Base-by-base conservation (phyloP, 495 filamentous ascomycete genomes). In the Usnea hakonensis region DNA sequence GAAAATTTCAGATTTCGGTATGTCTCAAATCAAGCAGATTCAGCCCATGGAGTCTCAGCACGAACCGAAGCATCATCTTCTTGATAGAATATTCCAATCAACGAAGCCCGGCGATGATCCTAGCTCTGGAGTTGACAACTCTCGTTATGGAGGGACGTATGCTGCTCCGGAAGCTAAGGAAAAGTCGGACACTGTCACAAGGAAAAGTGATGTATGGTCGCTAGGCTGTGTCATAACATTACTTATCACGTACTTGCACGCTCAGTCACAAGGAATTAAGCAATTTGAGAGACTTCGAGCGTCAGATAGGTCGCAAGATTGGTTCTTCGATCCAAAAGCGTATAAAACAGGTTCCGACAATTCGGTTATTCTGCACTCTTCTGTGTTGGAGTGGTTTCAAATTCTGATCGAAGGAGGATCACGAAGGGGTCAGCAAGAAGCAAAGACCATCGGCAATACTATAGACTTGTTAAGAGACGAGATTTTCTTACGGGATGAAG, bases 1-100 rank as follows among this genome's bases (percentile, higher is more conserved):
- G 58, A 60, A 53, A 35, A 48, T 60, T 13, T 60, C 58, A 6
- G 58, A 60, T n/a, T 60, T 60, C 52, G 58, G 58, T 8, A 53
- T 60, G 17, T 60, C 58, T 33, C 41, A 60, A 36, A 60, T 53
- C n/a, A 60, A 53, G 23, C 58, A 37, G 5, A 28, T 50, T n/a
- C 30, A 60, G 50, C 35, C 38, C 23, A 23, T 28, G 26, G 58
- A 35, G 26, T 32, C 26, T 38, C 23, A 57, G 3, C 30, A 46
- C 6, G 11, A 41, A 58, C 32, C 37, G 2, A 28, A 17, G 28
- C 40, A 30, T 13, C 19, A 5, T 10, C 35, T 58, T n/a, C 57
- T 48, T n/a, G 37, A 58, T 0, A 48, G 38, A 13, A 58, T 58
- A 28, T 58, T 58, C 41, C 36, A 38, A n/a, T 38, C 40, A 14